phyloP scores from a whole-genome alignment of 78 protist genomes.

The Polysphondylium violaceum region DNA sequence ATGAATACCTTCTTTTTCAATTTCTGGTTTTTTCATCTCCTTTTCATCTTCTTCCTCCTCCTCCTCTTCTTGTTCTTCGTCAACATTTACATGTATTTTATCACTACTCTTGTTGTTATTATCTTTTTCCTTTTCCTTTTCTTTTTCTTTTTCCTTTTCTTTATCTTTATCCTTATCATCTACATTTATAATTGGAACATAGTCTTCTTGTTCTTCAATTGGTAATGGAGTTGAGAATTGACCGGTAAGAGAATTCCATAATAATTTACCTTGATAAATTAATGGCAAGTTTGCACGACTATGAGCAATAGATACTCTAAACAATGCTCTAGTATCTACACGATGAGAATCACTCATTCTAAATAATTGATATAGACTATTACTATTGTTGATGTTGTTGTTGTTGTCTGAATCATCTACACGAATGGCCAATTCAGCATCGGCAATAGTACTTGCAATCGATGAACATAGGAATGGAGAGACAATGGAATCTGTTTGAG shows the following conservation, averaged over 20 bases:
- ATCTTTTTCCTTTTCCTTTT: background rate
- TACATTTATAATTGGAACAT: background rate
- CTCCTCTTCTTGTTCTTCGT: background rate
- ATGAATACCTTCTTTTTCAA: constrained; percentile 4
- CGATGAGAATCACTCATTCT: constrained; percentile 53
- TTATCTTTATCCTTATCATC: background rate
- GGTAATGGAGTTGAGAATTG: constrained; percentile 21
- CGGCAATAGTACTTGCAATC: constrained; percentile 46
- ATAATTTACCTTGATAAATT: background rate
- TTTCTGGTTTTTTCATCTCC: constrained; percentile 1
- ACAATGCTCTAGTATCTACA: constrained; percentile 50
- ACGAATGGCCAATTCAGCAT: constrained; percentile 44
- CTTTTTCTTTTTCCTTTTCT: constrained; percentile 11
- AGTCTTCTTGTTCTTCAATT: background rate
- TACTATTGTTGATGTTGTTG: background rate
- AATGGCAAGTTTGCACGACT: background rate
- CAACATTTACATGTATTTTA: background rate
- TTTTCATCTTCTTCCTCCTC: background rate
- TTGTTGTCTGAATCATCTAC: background rate
- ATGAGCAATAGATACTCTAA: constrained; percentile 47
- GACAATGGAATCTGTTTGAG: constrained; percentile 39
- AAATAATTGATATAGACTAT: constrained; percentile 10
- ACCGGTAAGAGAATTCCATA: constrained; percentile 55
- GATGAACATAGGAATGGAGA: constrained; percentile 38
- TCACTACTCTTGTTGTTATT: too few relatives aligned